phyloP scores from a whole-genome alignment of 805 yeast species.

The Pichia rugopelliculosa region DNA sequence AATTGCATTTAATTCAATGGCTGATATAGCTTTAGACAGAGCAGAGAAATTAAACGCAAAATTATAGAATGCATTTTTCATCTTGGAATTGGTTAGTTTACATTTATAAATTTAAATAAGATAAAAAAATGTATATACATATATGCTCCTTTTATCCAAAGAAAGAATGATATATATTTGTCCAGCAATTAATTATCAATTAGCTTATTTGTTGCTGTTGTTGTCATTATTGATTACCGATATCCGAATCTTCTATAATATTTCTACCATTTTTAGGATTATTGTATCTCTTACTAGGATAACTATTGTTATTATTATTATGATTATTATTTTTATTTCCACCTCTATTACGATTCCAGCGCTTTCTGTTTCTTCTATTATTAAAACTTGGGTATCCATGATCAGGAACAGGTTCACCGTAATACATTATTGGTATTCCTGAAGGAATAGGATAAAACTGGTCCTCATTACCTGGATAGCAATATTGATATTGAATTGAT shows the following conservation, averaged over 20 bases:
- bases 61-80: slow-evolving; percentile 15
- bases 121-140: neutral
- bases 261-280: neutral
- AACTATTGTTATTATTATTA: neutral
- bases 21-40: slow-evolving; percentile 83
- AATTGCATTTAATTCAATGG: slow-evolving; percentile 81
- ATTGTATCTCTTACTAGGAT: neutral
- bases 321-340: neutral
- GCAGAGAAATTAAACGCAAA: slow-evolving; percentile 44
- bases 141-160: neutral
- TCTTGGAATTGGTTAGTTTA: neutral
- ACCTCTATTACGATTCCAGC: neutral
- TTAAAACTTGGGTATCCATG: neutral
- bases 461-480: neutral
- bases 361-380: neutral
- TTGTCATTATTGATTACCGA: neutral
- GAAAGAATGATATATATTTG: neutral
- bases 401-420: neutral
- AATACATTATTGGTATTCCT: neutral
- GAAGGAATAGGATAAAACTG: neutral
- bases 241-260: neutral
- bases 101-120: neutral
- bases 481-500: slow-evolving; percentile 2
- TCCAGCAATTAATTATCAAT: neutral
- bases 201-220: neutral